phyloP scores from a whole-genome alignment of 495 filamentous ascomycete species.

The Aspergillus ellipticus region DNA sequence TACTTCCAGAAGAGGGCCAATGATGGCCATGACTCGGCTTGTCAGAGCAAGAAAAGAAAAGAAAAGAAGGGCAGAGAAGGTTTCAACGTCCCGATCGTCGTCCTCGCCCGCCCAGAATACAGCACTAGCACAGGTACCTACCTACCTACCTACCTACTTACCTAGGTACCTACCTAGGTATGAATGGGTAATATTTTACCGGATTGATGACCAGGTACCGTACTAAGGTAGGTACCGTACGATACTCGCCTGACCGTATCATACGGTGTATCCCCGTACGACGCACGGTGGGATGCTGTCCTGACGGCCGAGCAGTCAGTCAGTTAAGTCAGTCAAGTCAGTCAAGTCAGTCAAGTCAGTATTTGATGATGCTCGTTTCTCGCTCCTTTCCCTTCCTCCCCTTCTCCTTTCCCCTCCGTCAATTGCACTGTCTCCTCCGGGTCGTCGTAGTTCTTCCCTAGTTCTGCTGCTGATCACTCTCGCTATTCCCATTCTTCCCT shows the following conservation, averaged over 20 bases:
- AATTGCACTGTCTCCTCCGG: constrained; percentile 1
- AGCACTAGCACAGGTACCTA: too few relatives aligned
- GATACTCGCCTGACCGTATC: too few relatives aligned
- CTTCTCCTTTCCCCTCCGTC: neutral
- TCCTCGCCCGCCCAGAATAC: too few relatives aligned
- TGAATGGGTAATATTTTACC: too few relatives aligned
- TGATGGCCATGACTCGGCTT: neutral
- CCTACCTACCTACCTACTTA: too few relatives aligned
- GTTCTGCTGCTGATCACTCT: neutral
- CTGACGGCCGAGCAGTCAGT: too few relatives aligned
- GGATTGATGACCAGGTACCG: too few relatives aligned
- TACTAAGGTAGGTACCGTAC: too few relatives aligned
- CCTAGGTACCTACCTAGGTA: too few relatives aligned
- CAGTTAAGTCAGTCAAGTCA: too few relatives aligned
- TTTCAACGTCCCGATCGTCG: neutral
- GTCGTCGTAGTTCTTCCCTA: neutral
- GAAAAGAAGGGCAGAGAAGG: neutral
- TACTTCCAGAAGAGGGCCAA: neutral
- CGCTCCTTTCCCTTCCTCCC: constrained; percentile 3
- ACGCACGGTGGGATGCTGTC: too few relatives aligned
- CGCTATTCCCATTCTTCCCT: neutral
- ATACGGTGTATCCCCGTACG: too few relatives aligned
- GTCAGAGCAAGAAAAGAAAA: neutral
- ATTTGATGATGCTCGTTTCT: constrained; percentile 9
- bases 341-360: neutral